Evolutionary conservation across 139 green algal genomes (phyloP).

Genomic region (Limnomonas spitsbergensis): DNA sequence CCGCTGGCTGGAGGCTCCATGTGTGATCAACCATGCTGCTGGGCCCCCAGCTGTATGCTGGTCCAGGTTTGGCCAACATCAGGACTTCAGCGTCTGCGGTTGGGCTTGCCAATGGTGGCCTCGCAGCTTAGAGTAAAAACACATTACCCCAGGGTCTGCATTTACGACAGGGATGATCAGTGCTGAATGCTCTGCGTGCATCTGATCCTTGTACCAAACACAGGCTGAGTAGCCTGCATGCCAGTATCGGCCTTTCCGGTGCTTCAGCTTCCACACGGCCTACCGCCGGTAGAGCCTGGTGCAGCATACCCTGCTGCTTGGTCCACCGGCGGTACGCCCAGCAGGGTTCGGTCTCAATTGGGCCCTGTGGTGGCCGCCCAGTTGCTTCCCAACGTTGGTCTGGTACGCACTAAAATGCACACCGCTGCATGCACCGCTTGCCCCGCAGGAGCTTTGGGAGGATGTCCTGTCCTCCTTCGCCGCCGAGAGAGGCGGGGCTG

Average conservation of each 20-base stretch:
- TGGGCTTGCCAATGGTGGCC: neutral
- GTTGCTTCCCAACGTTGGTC: too few relatives aligned
- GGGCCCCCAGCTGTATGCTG: neutral
- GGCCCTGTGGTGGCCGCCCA: neutral
- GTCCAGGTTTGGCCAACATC: neutral
- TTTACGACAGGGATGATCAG: too few relatives aligned
- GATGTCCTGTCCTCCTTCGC: neutral
- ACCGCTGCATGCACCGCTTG: neutral
- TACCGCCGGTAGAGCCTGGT: neutral
- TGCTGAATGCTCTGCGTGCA: too few relatives aligned
- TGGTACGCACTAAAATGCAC: too few relatives aligned
- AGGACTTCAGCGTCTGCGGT: neutral
- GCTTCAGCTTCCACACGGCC: neutral
- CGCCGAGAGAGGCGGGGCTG: neutral
- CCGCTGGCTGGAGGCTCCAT: too few relatives aligned
- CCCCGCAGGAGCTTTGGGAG: conserved; percentile 12
- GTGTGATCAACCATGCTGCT: too few relatives aligned
- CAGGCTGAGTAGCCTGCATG: too few relatives aligned
- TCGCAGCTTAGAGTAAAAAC: too few relatives aligned
- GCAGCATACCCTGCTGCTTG: neutral
- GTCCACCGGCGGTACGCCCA: neutral
- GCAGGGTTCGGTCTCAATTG: neutral
- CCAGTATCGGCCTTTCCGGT: too few relatives aligned
- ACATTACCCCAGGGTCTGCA: too few relatives aligned
- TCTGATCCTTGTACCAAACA: too few relatives aligned